Conservation (phyloP, 2,329 filamentous ascomycete species). For the Cephalotrichum gorgonifer region DNA sequence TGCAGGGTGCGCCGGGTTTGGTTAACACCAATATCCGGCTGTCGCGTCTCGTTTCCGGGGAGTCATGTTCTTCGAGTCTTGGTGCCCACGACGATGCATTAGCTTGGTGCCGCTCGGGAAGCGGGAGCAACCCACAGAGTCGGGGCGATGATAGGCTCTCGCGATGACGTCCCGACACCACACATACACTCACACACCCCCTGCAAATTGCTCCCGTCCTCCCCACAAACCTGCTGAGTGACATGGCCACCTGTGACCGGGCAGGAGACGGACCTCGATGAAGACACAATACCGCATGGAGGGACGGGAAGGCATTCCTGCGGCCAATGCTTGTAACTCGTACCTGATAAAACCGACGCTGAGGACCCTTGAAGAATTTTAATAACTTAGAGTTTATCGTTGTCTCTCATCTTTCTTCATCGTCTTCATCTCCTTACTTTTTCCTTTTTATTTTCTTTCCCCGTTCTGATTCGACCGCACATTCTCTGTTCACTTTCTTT, state of each 20-base stretch:
- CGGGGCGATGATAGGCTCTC: neutral
- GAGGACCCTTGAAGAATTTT: neutral
- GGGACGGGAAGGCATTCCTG: slow-evolving; percentile 3
- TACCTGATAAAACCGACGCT: too few relatives aligned
- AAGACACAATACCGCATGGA: neutral
- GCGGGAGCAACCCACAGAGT: too few relatives aligned
- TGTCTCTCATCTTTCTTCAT: too few relatives aligned
- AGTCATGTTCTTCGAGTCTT: neutral
- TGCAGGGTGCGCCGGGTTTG: too few relatives aligned
- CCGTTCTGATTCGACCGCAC: too few relatives aligned
- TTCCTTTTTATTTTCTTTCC: too few relatives aligned
- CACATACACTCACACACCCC: neutral
- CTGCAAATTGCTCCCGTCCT: neutral
- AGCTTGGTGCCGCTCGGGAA: neutral
- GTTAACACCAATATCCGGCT: too few relatives aligned
- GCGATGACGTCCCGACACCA: neutral
- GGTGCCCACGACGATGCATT: neutral
- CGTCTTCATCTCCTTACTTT: too few relatives aligned
- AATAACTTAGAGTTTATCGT: too few relatives aligned
- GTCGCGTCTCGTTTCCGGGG: neutral
- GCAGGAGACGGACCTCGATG: neutral
- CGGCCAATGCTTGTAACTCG: neutral
- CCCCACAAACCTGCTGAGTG: neutral
- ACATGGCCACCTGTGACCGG: slow-evolving; percentile 4
- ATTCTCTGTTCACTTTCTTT: too few relatives aligned